Base-by-base conservation (phyloP, 2,329 filamentous ascomycete genomes). In the Aureobasidium sp. region DNA sequence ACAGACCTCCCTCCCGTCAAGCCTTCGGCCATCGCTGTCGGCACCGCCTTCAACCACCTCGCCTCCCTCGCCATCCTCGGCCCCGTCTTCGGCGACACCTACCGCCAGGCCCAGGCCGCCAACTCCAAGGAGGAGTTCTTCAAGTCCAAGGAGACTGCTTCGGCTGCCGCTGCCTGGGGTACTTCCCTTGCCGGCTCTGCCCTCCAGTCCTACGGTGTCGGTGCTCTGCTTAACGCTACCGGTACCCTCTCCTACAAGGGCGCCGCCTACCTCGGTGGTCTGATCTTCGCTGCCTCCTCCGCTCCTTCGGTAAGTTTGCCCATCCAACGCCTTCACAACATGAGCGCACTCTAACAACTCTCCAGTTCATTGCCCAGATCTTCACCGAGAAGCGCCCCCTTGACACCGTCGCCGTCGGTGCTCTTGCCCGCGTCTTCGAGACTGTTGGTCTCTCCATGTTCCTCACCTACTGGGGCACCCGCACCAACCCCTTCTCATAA, bases 51-150 rank as follows among this genome's bases (percentile, higher is more conserved):
- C 86, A 96, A 89, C 83, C 93, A 99, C 79, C 86, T 87, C 70
- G 82, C 90, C 70, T 94, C 94, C 72, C 86, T 94, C 65, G 92
- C 89, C 65, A 85, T 97, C 69, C 84, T 97, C 64, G 83, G 85
- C 62, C 93, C 93, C 65, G 79, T 97, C 76, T 96, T 97, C 74
- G 93, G 94, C 73, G 87, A 95, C 72, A 93, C 90, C 71, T 96
- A 96, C 84, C 87, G 92, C 78, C 88, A 90, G 69, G 92, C 93
- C 68, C 92, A 95, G 83, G 79, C 84, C 63, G 85, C 93, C 75
- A 93, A 95, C 84, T 89, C 87, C 71, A 95, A 94, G 81, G 92
- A 97, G 79, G 93, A 97, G 79, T 97, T 96, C 79, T 78, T 95
- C 77, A 87, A 87, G 76, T 95, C 90, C 68, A 93, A 91, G 83